Evolutionary conservation across 2,329 filamentous ascomycete species (phyloP), one percentile per base, ranked within the genome.

Genomic region (Colletotrichum cuscutae): DNA sequence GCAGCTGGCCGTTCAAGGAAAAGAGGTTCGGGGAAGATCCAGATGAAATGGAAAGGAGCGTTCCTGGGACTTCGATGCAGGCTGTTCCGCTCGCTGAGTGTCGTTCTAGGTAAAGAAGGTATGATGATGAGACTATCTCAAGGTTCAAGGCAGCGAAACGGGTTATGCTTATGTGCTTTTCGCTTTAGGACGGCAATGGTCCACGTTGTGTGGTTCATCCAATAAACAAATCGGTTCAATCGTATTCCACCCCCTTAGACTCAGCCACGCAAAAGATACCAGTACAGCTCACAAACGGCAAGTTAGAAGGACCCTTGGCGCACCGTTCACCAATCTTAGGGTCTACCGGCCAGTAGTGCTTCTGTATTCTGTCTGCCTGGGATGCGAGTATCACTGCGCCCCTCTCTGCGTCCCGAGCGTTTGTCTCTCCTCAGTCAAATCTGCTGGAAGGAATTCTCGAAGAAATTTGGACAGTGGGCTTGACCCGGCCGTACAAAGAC

Each of bases 321-420:
- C 28, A 56, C 46, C 62, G 46, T 35, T 49, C 12, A n/a, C 37
- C 30, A 15, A 46, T 46, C 15, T 46, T n/a, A 46, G 35, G 19
- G 19, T n/a, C 42, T 46, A n/a, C 19, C 42, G 7, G 19, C 19
- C 1, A 4, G 8, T 6, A 42, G 2, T 42, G 15, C 22, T 54
- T 13, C 24, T 65, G 54, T 60, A 32, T 32, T 32, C 30, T 26
- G 13, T 60, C 22, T 28, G 30, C 42, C 32, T 46, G 26, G 28
- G 8, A 69, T 22, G 30, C 59, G 65, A 59, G 54, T 59, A 53
- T 65, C 12, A 49, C 65, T 72, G 65, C 70, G 59, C 70, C 69
- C 32, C 46, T 12, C 58, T 65, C 35, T n/a, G 37, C 28, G 56
- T 68, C 64, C 58, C 53, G 37, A 64, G 69, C 37, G 22, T 68